These are phyloP conservation scores for Silene conica DNA, from an alignment of 148 eudicot genomes.

Conservation along the genomic window DNA sequence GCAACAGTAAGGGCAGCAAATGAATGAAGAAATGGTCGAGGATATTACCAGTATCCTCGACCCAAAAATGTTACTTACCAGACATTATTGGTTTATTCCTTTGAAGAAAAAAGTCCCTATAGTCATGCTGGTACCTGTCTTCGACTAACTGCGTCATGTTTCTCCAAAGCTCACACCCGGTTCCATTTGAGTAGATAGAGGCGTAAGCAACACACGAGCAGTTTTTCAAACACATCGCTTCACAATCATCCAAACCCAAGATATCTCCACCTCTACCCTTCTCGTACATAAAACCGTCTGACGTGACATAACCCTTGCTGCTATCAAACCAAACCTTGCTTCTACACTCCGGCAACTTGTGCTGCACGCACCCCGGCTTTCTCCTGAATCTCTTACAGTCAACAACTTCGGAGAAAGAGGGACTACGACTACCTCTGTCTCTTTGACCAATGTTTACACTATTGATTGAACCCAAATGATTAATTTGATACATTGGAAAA, in stretches of 20 bases:
- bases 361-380: constrained; percentile 24
- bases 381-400: neutral
- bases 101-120: constrained; percentile 9
- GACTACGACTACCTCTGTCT: neutral
- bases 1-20: neutral
- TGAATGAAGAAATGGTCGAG: too few species aligned
- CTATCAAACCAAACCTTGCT: constrained; percentile 15
- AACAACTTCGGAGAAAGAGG: neutral
- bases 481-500: constrained; percentile 12
- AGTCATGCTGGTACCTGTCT: neutral
- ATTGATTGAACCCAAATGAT: neutral
- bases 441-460: neutral
- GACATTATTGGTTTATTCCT: neutral
- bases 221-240: constrained; percentile 26
- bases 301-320: constrained; percentile 12
- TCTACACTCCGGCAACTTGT: constrained; percentile 28
- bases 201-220: constrained; percentile 43
- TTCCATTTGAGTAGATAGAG: constrained; percentile 23
- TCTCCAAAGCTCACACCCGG: constrained; percentile 41
- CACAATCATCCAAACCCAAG: constrained; percentile 32
- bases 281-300: constrained; percentile 16
- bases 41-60: too few species aligned
- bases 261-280: neutral
- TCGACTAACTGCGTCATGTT: constrained; percentile 9
- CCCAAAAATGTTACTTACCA: neutral